Conservation (phyloP, 2,329 filamentous ascomycete genomes). For the Gaeumannomyces tritici region DNA sequence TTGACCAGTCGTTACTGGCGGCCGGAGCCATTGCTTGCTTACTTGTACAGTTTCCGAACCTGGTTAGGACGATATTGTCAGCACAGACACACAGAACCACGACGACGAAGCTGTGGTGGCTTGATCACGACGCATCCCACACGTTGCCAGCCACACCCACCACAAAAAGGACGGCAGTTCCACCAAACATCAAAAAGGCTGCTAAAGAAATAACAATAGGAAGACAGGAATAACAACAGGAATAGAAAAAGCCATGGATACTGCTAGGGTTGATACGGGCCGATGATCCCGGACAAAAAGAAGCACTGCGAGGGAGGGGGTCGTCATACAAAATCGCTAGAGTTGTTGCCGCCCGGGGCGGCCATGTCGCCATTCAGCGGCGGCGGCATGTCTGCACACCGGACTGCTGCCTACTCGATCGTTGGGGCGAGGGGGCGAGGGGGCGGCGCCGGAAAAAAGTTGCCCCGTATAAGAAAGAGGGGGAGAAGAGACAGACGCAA, state of each 20-base stretch:
- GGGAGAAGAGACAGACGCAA: too few relatives aligned
- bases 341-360: conserved; percentile 56
- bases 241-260: too few relatives aligned
- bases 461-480: background rate
- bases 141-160: too few relatives aligned
- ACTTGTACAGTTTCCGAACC: conserved; percentile 99
- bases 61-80: conserved; percentile 23
- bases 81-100: background rate
- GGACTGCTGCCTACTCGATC: background rate
- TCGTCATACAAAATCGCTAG: conserved; percentile 80
- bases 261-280: conserved; percentile 10
- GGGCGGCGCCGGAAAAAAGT: background rate
- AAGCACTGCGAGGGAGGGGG: conserved; percentile 8
- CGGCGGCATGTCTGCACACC: conserved; percentile 5
- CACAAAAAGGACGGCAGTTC: too few relatives aligned
- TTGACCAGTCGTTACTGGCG: background rate
- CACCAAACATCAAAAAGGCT: too few relatives aligned
- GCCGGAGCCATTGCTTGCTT: conserved; percentile 26
- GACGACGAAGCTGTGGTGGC: background rate
- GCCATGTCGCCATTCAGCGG: conserved; percentile 26
- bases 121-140: conserved; percentile 10
- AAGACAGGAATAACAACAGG: too few relatives aligned
- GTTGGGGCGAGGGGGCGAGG: background rate
- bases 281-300: conserved; percentile 5
- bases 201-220: too few relatives aligned